Evolutionary conservation across 805 yeast species (phyloP).

Genomic region (Metschnikowia drakensbergensis): DNA sequence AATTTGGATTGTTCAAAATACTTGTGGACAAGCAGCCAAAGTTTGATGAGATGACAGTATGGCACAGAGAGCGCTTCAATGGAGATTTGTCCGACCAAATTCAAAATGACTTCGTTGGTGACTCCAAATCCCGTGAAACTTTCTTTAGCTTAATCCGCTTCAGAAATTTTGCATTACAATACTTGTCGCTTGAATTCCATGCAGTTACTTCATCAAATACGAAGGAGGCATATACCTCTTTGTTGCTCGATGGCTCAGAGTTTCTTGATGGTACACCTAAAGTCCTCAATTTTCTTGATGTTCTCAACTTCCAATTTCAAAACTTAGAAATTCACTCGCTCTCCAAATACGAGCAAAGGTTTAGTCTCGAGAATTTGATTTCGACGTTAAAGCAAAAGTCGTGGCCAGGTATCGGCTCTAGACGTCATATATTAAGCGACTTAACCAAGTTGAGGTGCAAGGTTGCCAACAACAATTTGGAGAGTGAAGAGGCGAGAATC

Average conservation of each 20-base stretch:
- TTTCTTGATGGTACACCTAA: conserved; percentile 60
- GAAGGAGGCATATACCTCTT: conserved; percentile 48
- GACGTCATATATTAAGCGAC: conserved; percentile 20
- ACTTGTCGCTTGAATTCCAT: conserved; percentile 71
- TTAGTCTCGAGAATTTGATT: conserved; percentile 30
- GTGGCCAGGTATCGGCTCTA: conserved; percentile 2
- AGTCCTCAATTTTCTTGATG: conserved; percentile 64
- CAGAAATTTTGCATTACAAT: conserved; percentile 59
- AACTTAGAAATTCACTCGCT: conserved; percentile 42
- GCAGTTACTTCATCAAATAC: conserved; percentile 47
- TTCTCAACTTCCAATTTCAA: conserved; percentile 50
- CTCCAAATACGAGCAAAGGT: conserved; percentile 25
- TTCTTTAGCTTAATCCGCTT: conserved; percentile 58
- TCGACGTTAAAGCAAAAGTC: conserved; percentile 7
- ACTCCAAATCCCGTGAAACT: conserved; percentile 43
- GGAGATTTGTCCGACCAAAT: conserved; percentile 32
- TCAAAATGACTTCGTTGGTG: conserved; percentile 32
- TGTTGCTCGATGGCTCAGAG: conserved; percentile 49
- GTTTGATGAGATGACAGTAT: conserved; percentile 50
- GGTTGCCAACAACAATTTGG: conserved; percentile 14
- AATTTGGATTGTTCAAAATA: conserved; percentile 46
- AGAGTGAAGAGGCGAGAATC: conserved; percentile 19
- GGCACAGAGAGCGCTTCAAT: conserved; percentile 48
- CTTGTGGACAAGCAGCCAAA: conserved; percentile 52
- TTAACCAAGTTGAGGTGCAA: conserved; percentile 22